Base-by-base conservation (phyloP, 257 asterid genomes). In the Prunella vulgaris region DNA sequence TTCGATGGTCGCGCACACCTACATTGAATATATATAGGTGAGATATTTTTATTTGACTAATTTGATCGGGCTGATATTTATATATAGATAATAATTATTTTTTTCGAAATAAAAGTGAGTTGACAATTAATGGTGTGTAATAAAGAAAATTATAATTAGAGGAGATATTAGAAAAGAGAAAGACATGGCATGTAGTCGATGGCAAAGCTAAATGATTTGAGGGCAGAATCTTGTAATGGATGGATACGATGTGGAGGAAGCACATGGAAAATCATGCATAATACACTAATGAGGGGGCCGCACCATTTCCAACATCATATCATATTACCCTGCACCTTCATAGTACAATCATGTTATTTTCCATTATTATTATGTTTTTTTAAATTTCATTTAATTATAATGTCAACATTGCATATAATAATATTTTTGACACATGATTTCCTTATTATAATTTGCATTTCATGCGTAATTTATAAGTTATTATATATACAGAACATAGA, bases 261-360 rank as follows among this genome's bases (percentile, higher is more conserved):
- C 77, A 76, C 80, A 71, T 76, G 80, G 80, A 35, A 0, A 24
- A 57, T 60, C 35, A 33, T 28, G 32, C 77, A 71, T 76, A 46
- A 46, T 51, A 54, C 73, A 71, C 49, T 15, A 64, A 64, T 9
- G 57, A 52, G 79, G 73, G 74, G 80, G 54, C 72, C 79, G 17
- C 71, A 25, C 71, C 66, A 69, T 68, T 60, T 46, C 5, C 1
- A 27, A 18, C 38, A 20, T 21, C 28, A 25, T n/a, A 8, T 56
- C 7, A 42, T 30, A 42, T 48, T 66, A 67, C 70, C 12, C 21
- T 6, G 56, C 46, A 3, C 1, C 42, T 17, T 59, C 1, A 38
- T 66, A 14, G 69, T 38, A 61, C 60, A 69, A 38, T 15, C 4
- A 53, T 68, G 17, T 1, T 27, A 54, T 37, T 56, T 69, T 35